Evolutionary conservation across 257 asterid genomes (phyloP).

Genomic region (Haberlea rhodopensis): DNA sequence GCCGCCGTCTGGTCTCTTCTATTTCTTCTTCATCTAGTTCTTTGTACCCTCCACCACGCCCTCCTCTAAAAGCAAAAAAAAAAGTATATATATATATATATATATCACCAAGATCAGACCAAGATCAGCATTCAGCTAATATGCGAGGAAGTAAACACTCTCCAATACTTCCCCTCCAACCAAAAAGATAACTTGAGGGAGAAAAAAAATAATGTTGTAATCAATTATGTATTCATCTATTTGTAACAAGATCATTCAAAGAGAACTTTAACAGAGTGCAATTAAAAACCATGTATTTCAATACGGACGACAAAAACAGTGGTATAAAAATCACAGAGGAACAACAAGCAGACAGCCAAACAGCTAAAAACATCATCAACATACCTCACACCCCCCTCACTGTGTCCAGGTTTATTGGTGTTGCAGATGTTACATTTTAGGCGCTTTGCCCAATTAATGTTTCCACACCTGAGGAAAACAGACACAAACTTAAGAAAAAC

Average conservation of each 20-base stretch:
- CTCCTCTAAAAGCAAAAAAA: conserved; percentile 64
- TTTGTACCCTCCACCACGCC: conserved; percentile 99
- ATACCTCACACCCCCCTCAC: conserved; percentile 96
- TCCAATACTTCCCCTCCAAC: too few relatives aligned
- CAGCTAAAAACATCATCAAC: conserved; percentile 8
- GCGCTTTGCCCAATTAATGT: conserved; percentile 99
- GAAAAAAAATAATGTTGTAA: background rate
- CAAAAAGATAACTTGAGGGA: too few relatives aligned
- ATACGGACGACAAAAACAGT: background rate
- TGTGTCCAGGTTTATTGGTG: conserved; percentile 95
- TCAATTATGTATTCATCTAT: background rate
- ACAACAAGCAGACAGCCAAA: background rate
- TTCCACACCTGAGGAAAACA: conserved; percentile 74
- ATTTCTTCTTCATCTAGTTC: conserved; percentile 96
- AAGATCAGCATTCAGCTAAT: conserved; percentile 17
- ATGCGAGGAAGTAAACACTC: too few relatives aligned
- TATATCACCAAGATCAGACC: conserved; percentile 20
- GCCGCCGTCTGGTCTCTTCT: conserved; percentile 87
- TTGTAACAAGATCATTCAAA: conserved; percentile 3
- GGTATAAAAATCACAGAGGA: background rate
- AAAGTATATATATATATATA: conserved; percentile 13
- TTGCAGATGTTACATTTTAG: conserved; percentile 95
- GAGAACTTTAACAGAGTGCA: background rate
- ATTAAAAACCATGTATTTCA: background rate
- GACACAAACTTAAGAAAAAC: conserved; percentile 9